Evolutionary conservation across 2,329 filamentous ascomycete genomes (phyloP), one percentile per base, ranked within the genome.

Genomic region (Ophiosphaerella narmari): DNA sequence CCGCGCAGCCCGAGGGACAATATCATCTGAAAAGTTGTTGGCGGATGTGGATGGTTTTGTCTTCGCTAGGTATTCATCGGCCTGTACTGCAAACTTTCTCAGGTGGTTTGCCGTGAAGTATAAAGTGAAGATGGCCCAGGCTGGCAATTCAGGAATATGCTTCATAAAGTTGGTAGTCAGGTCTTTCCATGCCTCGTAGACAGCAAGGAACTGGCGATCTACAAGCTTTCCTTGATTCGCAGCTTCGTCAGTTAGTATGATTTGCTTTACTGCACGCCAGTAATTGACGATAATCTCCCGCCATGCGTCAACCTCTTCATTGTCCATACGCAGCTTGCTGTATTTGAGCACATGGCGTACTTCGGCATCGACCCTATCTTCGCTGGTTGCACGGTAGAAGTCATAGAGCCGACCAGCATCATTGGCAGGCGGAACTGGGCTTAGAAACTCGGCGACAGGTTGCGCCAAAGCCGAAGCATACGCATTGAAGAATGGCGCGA

Each of bases 61-160:
- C 43, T 75, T 76, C n/a, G 78, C 76, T 38, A 76, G 69, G 65
- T 89, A 87, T 33, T 87, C 84, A 70, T 99, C 94, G 48, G 94
- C 92, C 67, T 88, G 90, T 71, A 97, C 94, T 40, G 94, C 94
- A 74, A 96, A 95, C 37, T 88, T 78, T 52, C 94, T 83, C 51
- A 99, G 75, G 70, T 95, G 91, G 74, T 91, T 96, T 46, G 91
- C 92, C 21, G 88, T 86, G 44, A 89, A 82, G 68, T 97, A 97
- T 34, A 99, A 80, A 67, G 90, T 92, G 3, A 94, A 92, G 43
- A 99, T 86, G 0, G 91, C 94, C 93, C 94, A 99, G 29, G 91
- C 87, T 58, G 90, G 86, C 63, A 97, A 90, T 2, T 84, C 82
- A 47, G 86, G 87, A 70, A 97, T 97, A 29, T 91, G 91, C 59